Conservation (phyloP, 257 asterid species). For the Solanum tacnaense region DNA sequence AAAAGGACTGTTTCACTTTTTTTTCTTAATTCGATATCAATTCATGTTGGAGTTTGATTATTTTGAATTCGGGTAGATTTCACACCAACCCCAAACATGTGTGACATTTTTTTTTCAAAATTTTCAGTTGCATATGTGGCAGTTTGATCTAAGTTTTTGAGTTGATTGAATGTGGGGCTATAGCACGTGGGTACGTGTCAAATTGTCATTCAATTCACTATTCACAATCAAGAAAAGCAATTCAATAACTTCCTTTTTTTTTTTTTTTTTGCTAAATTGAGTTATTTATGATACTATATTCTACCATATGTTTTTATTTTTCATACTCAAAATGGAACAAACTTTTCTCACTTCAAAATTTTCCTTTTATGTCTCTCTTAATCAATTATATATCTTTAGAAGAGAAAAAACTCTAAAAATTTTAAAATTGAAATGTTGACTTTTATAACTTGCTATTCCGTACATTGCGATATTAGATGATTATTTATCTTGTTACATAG, state of each 20-base stretch:
- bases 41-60: rapidly evolving
- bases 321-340: neutral
- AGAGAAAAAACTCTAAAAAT: neutral
- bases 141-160: neutral
- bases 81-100: neutral
- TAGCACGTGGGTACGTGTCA: neutral
- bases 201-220: neutral
- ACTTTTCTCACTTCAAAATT: neutral
- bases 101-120: neutral
- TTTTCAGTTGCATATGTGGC: neutral
- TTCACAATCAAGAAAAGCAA: neutral
- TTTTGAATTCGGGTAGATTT: too few species aligned
- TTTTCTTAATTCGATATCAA: too few species aligned
- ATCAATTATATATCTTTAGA: neutral
- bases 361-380: neutral
- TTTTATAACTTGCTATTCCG: neutral
- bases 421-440: neutral
- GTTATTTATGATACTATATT: neutral
- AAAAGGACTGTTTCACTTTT: neutral
- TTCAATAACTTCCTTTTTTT: neutral
- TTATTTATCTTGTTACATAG: neutral
- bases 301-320: neutral
- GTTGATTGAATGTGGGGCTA: neutral
- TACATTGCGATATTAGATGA: neutral
- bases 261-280: neutral